Percentiles rank a stretch among this genome's conserved stretches.
These are phyloP conservation scores for Sporodiniella umbellata DNA, from an alignment of 371 early-diverging fungal species.

Conservation along the genomic window DNA sequence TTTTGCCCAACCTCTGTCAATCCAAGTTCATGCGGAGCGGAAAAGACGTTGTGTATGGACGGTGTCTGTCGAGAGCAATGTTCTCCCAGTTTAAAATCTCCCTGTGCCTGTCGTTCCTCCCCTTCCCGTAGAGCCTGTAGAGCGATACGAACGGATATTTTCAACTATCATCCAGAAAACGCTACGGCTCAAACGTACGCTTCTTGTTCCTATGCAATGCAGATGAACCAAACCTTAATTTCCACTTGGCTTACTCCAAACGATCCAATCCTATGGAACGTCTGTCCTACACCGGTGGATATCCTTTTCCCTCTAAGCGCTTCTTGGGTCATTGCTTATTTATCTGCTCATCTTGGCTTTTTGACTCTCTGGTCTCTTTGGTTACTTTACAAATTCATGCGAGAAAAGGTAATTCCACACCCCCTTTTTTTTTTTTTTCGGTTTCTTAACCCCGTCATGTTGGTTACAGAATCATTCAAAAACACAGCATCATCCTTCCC, in stretches of 20 bases:
- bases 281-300: constrained; percentile 32
- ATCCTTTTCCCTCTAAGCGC: constrained; percentile 27
- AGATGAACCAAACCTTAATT: constrained; percentile 9
- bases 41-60: constrained; percentile 17
- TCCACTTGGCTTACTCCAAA: constrained; percentile 25
- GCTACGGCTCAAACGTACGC: constrained; percentile 31
- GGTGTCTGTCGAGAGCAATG: no score
- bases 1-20: constrained; percentile 17
- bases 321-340: constrained; percentile 30
- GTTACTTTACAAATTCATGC: constrained; percentile 30
- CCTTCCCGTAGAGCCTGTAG: constrained; percentile 6
- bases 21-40: constrained; percentile 12
- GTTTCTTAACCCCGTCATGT: no score
- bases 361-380: constrained; percentile 25
- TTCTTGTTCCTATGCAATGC: constrained; percentile 31
- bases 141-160: constrained; percentile 26
- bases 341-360: constrained; percentile 16
- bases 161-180: constrained; percentile 34
- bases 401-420: constrained; percentile 22
- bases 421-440: no score
- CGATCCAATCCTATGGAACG: constrained; percentile 26
- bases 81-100: no score
- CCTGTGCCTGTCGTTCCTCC: constrained; percentile 14
- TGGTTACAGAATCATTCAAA: no score
- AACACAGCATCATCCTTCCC: no score